A percentile compares a stretch with the other conserved stretches of the same genome.
phyloP scores from a whole-genome alignment of 2,329 filamentous ascomycete genomes.

The Ascochyta clinopodiicola region DNA sequence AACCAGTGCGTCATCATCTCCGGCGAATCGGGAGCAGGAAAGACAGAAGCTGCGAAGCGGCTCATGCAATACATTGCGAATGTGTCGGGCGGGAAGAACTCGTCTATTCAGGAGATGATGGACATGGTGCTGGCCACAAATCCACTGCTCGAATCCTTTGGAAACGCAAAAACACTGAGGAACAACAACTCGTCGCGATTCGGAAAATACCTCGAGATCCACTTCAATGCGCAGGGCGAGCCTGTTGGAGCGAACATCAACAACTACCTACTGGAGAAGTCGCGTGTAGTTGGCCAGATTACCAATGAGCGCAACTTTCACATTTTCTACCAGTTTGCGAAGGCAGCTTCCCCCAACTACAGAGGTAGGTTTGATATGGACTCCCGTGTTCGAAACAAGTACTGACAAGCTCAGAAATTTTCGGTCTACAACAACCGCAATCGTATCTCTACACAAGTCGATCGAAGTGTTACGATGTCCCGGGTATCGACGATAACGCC shows the following conservation, averaged over 20 bases:
- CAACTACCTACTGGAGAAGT: constrained; percentile 96
- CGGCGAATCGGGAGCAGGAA: constrained; percentile 95
- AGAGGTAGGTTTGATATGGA: constrained; percentile 56
- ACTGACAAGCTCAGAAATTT: constrained; percentile 64
- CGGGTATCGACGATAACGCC: constrained; percentile 87
- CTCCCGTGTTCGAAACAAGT: not conserved
- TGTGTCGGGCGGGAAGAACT: constrained; percentile 83
- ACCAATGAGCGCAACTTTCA: constrained; percentile 97
- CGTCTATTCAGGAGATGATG: constrained; percentile 94
- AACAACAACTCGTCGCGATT: constrained; percentile 99
- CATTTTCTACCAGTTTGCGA: constrained; percentile 99
- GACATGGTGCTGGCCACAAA: constrained; percentile 99
- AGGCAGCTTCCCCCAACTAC: constrained; percentile 87
- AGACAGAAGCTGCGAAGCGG: constrained; percentile 97
- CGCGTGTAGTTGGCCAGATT: constrained; percentile 93
- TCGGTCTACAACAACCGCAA: constrained; percentile 88
- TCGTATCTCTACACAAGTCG: constrained; percentile 93
- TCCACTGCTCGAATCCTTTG: constrained; percentile 94
- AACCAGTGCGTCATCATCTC: constrained; percentile 99
- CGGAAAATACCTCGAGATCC: constrained; percentile 96
- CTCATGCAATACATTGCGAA: constrained; percentile 99
- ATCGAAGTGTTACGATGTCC: constrained; percentile 93
- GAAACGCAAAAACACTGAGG: constrained; percentile 95
- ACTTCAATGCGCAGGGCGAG: constrained; percentile 91
- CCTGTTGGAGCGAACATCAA: constrained; percentile 97